A percentile compares a stretch with the other conserved stretches of the same genome.
Conservation (phyloP, 306 rosid species). For the barrel medic (Medicago truncatula) region MtrunA17r5.0-ANR NC_053044.1:4451501-4452000, state of each 20-base stretch:
- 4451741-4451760: neutral
- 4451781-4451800: neutral
- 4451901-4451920: neutral
- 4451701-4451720: slow-evolving; percentile 43
- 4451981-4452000: slow-evolving; percentile 43
- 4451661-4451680: slow-evolving; percentile 62
- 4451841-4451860: neutral
- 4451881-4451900: slow-evolving; percentile 11
- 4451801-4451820: neutral
- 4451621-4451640: slow-evolving; percentile 65
- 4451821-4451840: slow-evolving; percentile 8
- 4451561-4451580: slow-evolving; percentile 33
- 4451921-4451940: neutral
- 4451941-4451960: slow-evolving; percentile 14
- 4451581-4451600: slow-evolving; percentile 70
- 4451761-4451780: too few relatives aligned
- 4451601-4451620: slow-evolving; percentile 78
- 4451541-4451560: slow-evolving; percentile 59
- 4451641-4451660: slow-evolving; percentile 49
- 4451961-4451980: neutral
- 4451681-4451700: slow-evolving; percentile 44
- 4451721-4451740: slow-evolving; percentile 58
- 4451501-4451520: slow-evolving; percentile 55
- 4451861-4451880: slow-evolving; percentile 15
- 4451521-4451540: slow-evolving; percentile 58